Evolutionary conservation across 371 early-diverging fungal species (phyloP), one percentile per base, ranked within the genome.

Genomic region (Lichtheimia ornata): DNA sequence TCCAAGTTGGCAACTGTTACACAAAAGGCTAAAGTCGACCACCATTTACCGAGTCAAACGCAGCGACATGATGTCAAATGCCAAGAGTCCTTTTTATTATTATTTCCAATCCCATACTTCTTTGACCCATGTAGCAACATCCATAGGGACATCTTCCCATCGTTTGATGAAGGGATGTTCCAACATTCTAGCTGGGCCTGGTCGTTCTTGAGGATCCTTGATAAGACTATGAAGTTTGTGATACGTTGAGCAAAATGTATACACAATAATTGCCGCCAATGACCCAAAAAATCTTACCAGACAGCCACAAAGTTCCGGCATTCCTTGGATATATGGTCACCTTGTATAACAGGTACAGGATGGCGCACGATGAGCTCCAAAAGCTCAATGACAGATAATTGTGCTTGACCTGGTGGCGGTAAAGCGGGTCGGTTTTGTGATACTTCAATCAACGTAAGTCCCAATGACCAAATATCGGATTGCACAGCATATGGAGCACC

Each of bases 391-490:
- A 93, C 87, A 3, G 93, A 83, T 44, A 93, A 71, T 50, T 84
- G 72, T 78, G 66, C 83, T 69, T 72, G 80, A 56, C 63, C 87
- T 61, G 73, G 87, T 24, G 88, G 84, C 24, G 90, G 91, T 62
- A 89, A 94, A 7, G 97, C 96, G 70, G 94, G 95, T 66, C 85
- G 84, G 56, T 90, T 91, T 64, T 91, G 84, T 9, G 96, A 95
- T n/a, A 96, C 84, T 74, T 98, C 98, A 62, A 96, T 87, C 53
- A 97, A 73, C 2, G 96, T 93, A 59, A 97, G 73, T 0, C 97
- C 97, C 40, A 98, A 73, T 13, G 93, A 91, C 98, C 98, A 98
- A 40, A 95, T 89, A 69, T 98, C 98, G 17, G 93, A 91, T 56
- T 90, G 91, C 12, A 94, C 92, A 4, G 94, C 85, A 73, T 97